Percentiles rank a stretch among this genome's conserved stretches.
Conservation (phyloP, 495 filamentous ascomycete genomes). For the Poronia punctata region DNA sequence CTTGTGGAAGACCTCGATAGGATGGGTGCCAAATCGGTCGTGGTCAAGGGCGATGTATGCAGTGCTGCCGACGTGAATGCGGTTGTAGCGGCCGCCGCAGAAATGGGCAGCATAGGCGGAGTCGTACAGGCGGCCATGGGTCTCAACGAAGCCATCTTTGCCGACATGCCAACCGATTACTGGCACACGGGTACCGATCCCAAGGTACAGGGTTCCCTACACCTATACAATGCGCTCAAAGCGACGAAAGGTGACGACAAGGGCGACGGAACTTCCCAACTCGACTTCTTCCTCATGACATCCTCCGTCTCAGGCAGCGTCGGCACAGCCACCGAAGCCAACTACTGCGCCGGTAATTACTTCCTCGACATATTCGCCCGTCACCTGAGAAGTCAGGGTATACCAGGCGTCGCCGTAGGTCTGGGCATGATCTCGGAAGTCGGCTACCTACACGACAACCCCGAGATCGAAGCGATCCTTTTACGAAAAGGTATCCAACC, state of each 20-base stretch:
- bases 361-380: slow-evolving; percentile 32
- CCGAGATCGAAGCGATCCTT: slow-evolving; percentile 21
- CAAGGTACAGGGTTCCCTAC: slow-evolving; percentile 37
- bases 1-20: slow-evolving; percentile 27
- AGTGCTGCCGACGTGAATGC: neutral
- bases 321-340: slow-evolving; percentile 28
- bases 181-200: slow-evolving; percentile 31
- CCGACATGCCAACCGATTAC: slow-evolving; percentile 31
- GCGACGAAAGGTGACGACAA: slow-evolving; percentile 16
- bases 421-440: slow-evolving; percentile 22
- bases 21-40: slow-evolving; percentile 11
- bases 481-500: slow-evolving; percentile 24
- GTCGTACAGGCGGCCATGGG: slow-evolving; percentile 34
- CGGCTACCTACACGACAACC: slow-evolving; percentile 24
- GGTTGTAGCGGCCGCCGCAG: neutral
- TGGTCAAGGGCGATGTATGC: slow-evolving; percentile 21
- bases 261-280: no score
- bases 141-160: slow-evolving; percentile 35
- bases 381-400: slow-evolving; percentile 22
- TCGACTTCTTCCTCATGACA: slow-evolving; percentile 33
- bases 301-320: slow-evolving; percentile 26
- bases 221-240: slow-evolving; percentile 22
- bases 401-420: slow-evolving; percentile 14
- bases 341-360: slow-evolving; percentile 31
- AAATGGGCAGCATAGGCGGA: slow-evolving; percentile 15